Base-by-base conservation (phyloP, 2,329 filamentous ascomycete species). In the Colletotrichum paranaense region DNA sequence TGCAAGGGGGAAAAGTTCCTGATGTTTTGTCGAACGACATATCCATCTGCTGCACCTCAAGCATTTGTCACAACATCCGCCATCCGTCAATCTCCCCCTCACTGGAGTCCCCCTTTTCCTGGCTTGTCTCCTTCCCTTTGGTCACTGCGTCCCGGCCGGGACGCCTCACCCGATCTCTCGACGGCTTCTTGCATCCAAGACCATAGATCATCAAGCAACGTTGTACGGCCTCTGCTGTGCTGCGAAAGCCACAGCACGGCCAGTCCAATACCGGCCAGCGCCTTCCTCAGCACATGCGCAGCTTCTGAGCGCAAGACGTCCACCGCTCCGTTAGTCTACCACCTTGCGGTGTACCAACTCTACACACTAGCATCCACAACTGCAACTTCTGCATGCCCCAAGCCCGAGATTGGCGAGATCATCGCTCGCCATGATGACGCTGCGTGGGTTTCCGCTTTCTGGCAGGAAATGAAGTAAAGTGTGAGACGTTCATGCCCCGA, bases 371-470 rank as follows among this genome's bases (percentile, higher is more conserved):
- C 55, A 42, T 72, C 30, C 59, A 64, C 65, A 63, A 24, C 22
- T 69, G 58, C 64, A 52, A 65, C 59, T 55, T 60, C 12, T 30
- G 70, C 59, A 65, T 69, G 66, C 53, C 59, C 53, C 53, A 22
- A 69, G 42, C 53, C 70, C 66, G 16, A 64, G 65, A 69, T 68
- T 72, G 70, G 70, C 66, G 70, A 60, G 70, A 69, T 73, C 70
- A 60, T 69, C 66, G 66, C 62, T 22, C 53, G 30, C 32, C 46
- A 60, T 56, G 55, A 46, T 58, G 30, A 12, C 26, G n/a, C 28
- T 62, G 57, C 57, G 58, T 62, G 58, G 35, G 24, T 57, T 67
- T 49, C 49, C 64, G 64, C 52, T 68, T 58, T 19, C 30, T 30
- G 60, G 30, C 56, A 52, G 35, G 42, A 35, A 28, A 49, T 46